A percentile compares a stretch with the other conserved stretches of the same genome.
These are phyloP conservation scores for Bruguiera sexangula DNA, from an alignment of 345 rosid species.

Conservation along the genomic window DNA sequence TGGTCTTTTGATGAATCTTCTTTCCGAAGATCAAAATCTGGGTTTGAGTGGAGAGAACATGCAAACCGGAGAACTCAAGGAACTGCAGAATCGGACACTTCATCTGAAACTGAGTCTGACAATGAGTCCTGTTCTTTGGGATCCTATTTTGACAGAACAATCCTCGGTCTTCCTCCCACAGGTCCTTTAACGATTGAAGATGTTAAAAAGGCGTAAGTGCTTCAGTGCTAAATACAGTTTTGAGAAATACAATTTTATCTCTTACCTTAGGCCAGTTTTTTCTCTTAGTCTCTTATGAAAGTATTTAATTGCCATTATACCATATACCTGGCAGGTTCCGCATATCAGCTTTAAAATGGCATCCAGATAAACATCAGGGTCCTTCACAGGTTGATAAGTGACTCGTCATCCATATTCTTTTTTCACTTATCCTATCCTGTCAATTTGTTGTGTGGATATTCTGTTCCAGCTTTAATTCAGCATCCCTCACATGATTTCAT, in stretches of 20 bases:
- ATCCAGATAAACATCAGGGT: constrained; percentile 89
- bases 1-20: constrained; percentile 41
- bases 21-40: constrained; percentile 31
- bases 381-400: constrained; percentile 45
- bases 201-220: constrained; percentile 81
- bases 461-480: no score
- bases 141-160: constrained; percentile 53
- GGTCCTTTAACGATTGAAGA: constrained; percentile 70
- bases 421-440: no score
- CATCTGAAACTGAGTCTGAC: constrained; percentile 41
- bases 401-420: no score
- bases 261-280: no score
- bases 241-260: no score
- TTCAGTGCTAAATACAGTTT: not conserved
- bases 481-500: no score
- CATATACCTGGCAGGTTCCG: constrained; percentile 51
- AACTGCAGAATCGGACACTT: constrained; percentile 36
- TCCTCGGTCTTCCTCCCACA: constrained; percentile 61
- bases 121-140: constrained; percentile 40
- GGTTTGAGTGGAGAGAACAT: constrained; percentile 62
- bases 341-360: constrained; percentile 79
- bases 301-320: no score
- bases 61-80: constrained; percentile 40
- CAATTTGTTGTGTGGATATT: no score
- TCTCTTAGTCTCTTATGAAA: no score